Base-by-base conservation (phyloP, 495 filamentous ascomycete genomes). In the Pyronema domesticum region DNA sequence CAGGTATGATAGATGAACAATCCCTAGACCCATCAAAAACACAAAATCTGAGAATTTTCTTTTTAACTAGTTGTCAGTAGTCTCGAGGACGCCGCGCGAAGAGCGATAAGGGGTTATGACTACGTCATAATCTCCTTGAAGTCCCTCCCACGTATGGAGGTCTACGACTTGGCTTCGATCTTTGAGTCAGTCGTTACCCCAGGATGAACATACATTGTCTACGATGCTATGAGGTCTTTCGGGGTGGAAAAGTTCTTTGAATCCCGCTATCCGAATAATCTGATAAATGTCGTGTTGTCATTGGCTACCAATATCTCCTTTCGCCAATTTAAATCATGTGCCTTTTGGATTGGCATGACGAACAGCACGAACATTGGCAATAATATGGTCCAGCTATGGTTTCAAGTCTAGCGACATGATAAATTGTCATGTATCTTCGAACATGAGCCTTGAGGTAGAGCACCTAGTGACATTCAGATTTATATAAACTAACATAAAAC, bases 61-160 rank as follows among this genome's bases (percentile, higher is more conserved):
- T 46, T 45, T 51, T 54, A 10, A 40, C 66, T 65, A 98, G 91
- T 96, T 55, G 91, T 98, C 51, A 80, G 85, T 57, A 77, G 82
- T 23, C 89, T 89, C 33, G 91, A 98, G 78, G 93, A 98, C 65
- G 91, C 91, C 14, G 78, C n/a, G n/a, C n/a, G 86, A 9, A 76
- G 72, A 46, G 81, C 79, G 64, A 83, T 89, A 60, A 80, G 80
- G 55, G 80, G 88, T 18, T 98, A 91, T 69, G 91, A 98, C 75
- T 98, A 98, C 70, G 89, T 98, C 51, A 80, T 98, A 56, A 80
- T 98, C 46, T 96, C 89, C 65, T 83, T 98, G 58, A 98, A 98
- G 72, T 93, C 93, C 13, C 76, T 98, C 11, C 91, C 91, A 8
- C n/a, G n/a, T n/a, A n/a, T n/a, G n/a, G 91, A 98, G 69, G 80